Evolutionary conservation across 108 stramenopile genomes (phyloP).

Genomic region (Epipyxis sp.): DNA sequence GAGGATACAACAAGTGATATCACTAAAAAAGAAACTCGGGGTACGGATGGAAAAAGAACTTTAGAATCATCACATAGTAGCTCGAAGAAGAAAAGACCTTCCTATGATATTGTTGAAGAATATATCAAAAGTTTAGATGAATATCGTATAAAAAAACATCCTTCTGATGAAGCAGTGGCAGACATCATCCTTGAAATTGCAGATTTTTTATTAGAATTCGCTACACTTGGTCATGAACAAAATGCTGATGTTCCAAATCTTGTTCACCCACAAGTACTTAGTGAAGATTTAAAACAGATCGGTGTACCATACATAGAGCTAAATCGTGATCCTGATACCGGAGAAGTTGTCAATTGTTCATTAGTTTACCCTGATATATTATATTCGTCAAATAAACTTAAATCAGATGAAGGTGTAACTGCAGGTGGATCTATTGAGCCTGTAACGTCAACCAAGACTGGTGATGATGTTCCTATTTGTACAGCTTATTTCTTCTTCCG

Average conservation of each 20-base stretch:
- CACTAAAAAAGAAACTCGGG: not conserved
- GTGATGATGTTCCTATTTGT: constrained; percentile 49
- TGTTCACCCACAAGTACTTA: constrained; percentile 50
- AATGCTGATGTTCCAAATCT: constrained; percentile 55
- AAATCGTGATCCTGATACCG: constrained; percentile 50
- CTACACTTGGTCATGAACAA: constrained; percentile 54
- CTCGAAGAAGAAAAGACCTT: constrained; percentile 41
- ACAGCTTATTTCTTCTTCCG: constrained; percentile 56
- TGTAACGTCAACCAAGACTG: constrained; percentile 31
- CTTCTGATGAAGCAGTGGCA: constrained; percentile 17
- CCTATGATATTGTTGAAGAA: constrained; percentile 58
- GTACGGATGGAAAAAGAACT: not conserved
- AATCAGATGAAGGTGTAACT: not conserved
- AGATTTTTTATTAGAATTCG: constrained; percentile 58
- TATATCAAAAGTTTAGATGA: constrained; percentile 51
- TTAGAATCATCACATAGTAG: not conserved
- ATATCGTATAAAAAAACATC: constrained; percentile 30
- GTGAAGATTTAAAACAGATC: constrained; percentile 42
- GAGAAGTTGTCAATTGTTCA: constrained; percentile 39
- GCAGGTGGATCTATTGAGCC: not conserved
- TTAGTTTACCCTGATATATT: constrained; percentile 26
- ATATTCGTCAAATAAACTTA: not conserved
- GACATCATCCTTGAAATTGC: constrained; percentile 46
- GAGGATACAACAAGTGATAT: not conserved
- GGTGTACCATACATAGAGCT: constrained; percentile 54